Base-by-base conservation (phyloP, 169 alveolate species). In the Plasmodium fragile region DNA sequence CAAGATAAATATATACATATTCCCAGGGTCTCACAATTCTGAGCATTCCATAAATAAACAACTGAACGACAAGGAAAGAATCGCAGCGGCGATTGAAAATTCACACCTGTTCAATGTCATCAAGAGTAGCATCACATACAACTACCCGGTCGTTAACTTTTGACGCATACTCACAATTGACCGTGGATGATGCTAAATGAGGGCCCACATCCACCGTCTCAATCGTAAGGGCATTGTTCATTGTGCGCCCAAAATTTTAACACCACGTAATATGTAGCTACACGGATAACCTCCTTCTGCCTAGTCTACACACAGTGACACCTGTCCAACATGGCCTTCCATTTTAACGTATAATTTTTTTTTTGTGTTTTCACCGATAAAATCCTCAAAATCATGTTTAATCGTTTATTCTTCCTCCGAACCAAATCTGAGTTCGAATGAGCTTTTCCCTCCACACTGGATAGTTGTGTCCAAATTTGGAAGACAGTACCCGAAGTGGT, bases 1-100 rank as follows among this genome's bases (percentile, higher is more conserved):
- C 82, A 98, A 98, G 96, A 96, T 72, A 7, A 73, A 59, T 55
- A 49, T 80, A 28, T 84, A 90, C 72, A 77, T 93, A 96, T 36
- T 92, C 95, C 82, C 96, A 39, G 99, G 99, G 16, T 96, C 99
- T 3, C 99, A 99, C 92, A 96, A 97, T 71, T 95, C 96, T 25
- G 99, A 97, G 80, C 90, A 93, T 3, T 97, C 98, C 39, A 97
- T 99, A 28, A 99, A 98, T 93, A 98, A 98, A 82, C 99, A 98
- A 84, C 96, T 99, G 52, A 96, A 97, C 81, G 99, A 99, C 96
- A 99, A 99, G 89, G 99, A 99, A 93, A 97, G 99, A 94, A 98
- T 98, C 7, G 96, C 98, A 45, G 99, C 99, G 11, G 99, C 99
- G 4, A 81, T 97, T 49, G 99, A 98, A 93, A 98, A 98, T 82